A percentile compares a stretch with the other conserved stretches of the same genome.
phyloP scores from a whole-genome alignment of 257 asterid genomes.

The Leptodermis oblonga region DNA sequence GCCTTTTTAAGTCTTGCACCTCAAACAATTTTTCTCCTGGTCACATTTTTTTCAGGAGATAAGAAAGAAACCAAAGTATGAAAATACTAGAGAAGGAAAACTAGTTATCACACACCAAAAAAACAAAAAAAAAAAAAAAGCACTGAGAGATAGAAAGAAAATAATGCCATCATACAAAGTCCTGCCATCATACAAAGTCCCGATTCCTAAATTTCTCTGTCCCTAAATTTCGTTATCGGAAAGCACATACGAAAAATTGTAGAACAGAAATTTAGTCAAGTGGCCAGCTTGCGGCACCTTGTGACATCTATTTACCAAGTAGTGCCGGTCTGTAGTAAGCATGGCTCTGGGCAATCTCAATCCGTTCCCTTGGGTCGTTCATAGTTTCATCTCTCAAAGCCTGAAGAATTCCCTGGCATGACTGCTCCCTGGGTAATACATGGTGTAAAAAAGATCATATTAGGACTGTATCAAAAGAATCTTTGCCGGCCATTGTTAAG shows the following conservation, averaged over 20 bases:
- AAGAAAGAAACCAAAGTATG: too few relatives aligned
- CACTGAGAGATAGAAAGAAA: not conserved
- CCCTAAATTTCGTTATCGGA: not conserved
- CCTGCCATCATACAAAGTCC: not conserved
- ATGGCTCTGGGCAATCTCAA: constrained; percentile 79
- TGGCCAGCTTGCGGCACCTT: not conserved
- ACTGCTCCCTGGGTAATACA: constrained; percentile 46
- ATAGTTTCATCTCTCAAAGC: constrained; percentile 77
- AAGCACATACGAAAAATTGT: not conserved
- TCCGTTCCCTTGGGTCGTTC: constrained; percentile 87
- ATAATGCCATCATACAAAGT: not conserved
- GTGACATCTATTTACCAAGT: constrained; percentile 40
- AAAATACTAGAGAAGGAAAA: too few relatives aligned
- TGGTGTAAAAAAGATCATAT: not conserved
- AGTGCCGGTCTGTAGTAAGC: constrained; percentile 82
- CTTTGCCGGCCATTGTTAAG: not conserved
- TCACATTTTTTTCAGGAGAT: too few relatives aligned
- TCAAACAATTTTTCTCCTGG: too few relatives aligned
- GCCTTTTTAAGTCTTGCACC: too few relatives aligned
- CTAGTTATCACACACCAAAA: too few relatives aligned
- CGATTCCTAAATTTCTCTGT: not conserved
- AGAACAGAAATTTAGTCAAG: too few relatives aligned
- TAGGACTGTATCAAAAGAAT: not conserved
- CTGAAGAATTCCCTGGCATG: constrained; percentile 64
- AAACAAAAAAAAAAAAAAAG: too few relatives aligned